These are phyloP conservation scores for Psilocybe cubensis DNA, from an alignment of 768 basidiomycete species.

Conservation along the genomic window DNA sequence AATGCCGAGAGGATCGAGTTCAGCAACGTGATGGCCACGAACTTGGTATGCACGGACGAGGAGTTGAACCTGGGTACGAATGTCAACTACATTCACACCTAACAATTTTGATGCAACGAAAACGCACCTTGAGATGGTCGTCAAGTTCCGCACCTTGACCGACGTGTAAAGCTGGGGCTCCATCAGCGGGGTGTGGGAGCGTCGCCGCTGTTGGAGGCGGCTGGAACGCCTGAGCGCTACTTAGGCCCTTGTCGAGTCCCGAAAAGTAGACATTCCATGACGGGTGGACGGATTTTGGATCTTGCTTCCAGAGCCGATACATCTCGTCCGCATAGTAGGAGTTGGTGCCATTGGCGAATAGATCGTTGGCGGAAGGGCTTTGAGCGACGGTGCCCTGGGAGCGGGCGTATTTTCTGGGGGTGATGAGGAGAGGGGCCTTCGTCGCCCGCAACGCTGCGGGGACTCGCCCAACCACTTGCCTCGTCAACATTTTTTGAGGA, in stretches of 20 bases:
- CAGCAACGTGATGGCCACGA: conserved; percentile 94
- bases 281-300: conserved; percentile 89
- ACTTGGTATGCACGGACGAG: conserved; percentile 99
- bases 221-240: conserved; percentile 80
- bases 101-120: neutral
- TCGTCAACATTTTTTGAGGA: conserved; percentile 10
- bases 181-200: conserved; percentile 74
- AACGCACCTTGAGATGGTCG: conserved; percentile 88
- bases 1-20: conserved; percentile 95
- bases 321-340: conserved; percentile 96
- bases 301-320: conserved; percentile 91
- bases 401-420: neutral
- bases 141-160: conserved; percentile 79
- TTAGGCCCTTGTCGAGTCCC: conserved; percentile 87
- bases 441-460: conserved; percentile 2
- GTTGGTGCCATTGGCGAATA: conserved; percentile 94
- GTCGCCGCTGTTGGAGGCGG: conserved; percentile 67
- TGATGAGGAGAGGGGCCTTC: neutral
- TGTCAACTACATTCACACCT: neutral
- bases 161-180: conserved; percentile 76
- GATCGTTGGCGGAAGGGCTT: conserved; percentile 76
- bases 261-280: conserved; percentile 97
- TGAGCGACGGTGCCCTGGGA: conserved; percentile 21
- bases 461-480: conserved; percentile 11
- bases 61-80: conserved; percentile 80